Base-by-base conservation (phyloP, 352 stramenopile species). In the Globisporangium yorkense region DNA sequence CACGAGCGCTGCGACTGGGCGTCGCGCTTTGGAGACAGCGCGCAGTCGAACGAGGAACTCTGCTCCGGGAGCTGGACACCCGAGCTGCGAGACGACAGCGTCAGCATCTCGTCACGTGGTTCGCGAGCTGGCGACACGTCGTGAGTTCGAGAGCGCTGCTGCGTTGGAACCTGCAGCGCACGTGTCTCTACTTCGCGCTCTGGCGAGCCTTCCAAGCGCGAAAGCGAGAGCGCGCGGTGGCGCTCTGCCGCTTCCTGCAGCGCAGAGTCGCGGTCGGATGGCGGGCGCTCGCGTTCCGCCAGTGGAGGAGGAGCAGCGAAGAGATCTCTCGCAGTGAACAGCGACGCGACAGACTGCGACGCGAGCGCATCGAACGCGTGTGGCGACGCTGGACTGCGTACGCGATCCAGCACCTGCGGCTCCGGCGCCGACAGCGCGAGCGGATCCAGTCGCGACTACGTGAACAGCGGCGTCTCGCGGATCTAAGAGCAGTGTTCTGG, bases 281-380 rank as follows among this genome's bases (percentile, higher is more conserved):
- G 48, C 58, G 66, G 46, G 45, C 45, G 9, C 50, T 48, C 12
- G 65, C 62, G 29, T 67, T 78, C 16, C 50, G 45, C 15, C 57
- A 49, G 18, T 78, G 70, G 70, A 66, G 62, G 15, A 33, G 54
- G 0, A 47, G 61, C 21, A 57, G 59, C 12, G 43, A 69, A 7
- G 6, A 27, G 7, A 9, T 20, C 15, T 9, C 33, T 3, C 24
- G 21, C 20, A 35, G 18, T 21, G 44, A 46, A 7, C 51, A 44
- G 6, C 39, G 24, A 0, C 37, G 21, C 21, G 50, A 48, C 15
- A 39, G 35, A 15, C 16, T 20, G 15, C 4, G 0, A 1, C 13
- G 24, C 20, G 50, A 63, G 5, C 29, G 54, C 8, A 9, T 57
- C 2, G 31, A 5, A 21, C 15, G 29, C 4, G 24, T 7, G 5